Evolutionary conservation across 2,329 filamentous ascomycete genomes (phyloP).

Genomic region (Chaetomium strumarium): DNA sequence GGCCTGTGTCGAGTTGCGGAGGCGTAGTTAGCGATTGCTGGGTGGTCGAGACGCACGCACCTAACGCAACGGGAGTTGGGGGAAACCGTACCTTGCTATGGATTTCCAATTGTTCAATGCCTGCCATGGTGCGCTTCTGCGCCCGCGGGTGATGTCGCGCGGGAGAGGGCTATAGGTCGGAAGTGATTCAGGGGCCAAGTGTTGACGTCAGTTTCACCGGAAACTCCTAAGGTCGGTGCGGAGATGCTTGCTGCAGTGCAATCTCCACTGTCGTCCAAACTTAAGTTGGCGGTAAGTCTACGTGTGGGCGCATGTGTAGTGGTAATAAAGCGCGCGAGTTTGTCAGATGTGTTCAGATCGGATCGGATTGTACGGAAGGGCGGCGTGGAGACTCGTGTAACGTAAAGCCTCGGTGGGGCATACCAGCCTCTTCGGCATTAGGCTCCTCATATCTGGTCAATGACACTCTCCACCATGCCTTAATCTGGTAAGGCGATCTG

Average conservation of each 20-base stretch:
- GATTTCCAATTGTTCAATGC: slow-evolving; percentile 94
- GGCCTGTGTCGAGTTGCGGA: slow-evolving; percentile 51
- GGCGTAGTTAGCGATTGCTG: slow-evolving; percentile 2
- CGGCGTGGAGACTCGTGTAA: background rate
- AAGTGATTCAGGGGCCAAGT: background rate
- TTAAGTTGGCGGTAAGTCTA: background rate
- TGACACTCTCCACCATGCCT: background rate
- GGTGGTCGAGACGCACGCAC: background rate
- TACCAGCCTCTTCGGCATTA: slow-evolving; percentile 4
- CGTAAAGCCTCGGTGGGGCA: background rate
- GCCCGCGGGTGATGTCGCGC: background rate
- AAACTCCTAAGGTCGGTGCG: background rate
- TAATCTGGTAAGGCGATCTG: background rate
- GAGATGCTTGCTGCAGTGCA: background rate
- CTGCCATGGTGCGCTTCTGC: slow-evolving; percentile 57
- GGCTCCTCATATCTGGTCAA: background rate
- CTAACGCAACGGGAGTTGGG: background rate
- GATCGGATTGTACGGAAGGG: background rate
- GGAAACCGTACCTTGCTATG: slow-evolving; percentile 72
- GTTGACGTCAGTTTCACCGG: slow-evolving; percentile 1
- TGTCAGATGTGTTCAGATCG: background rate
- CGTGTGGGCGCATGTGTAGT: background rate
- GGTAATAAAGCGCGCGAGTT: background rate
- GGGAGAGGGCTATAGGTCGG: background rate
- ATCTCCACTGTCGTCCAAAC: too few relatives aligned